Base-by-base conservation (phyloP, 768 basidiomycete species). In the Rhizopogon sp. region DNA sequence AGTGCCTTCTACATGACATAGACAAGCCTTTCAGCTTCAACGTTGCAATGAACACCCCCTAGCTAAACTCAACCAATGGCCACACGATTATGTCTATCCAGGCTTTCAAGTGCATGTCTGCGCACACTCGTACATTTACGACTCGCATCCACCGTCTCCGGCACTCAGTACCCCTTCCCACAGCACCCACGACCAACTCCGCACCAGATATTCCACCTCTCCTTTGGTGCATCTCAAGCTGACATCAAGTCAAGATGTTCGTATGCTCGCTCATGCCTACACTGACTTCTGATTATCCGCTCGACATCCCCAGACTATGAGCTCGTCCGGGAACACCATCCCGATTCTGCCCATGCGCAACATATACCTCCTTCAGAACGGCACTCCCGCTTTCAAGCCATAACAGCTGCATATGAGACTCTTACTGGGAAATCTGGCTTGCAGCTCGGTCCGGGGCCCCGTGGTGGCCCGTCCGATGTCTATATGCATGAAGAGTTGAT, bases 141-240 rank as follows among this genome's bases (percentile, higher is more conserved):
- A 52, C 53, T 22, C 41, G 55, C 59, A 5, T 60, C 57, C 41
- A 58, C 60, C 3, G 57, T 57, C 33, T 62, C 58, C 16, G 52
- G 20, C 39, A 52, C 50, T 5, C 50, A 43, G 1, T 76, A 72
- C 50, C 81, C 83, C 0, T 89, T 80, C 52, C 87, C 87, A 0
- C 62, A 59, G 5, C 68, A 80, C 54, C 57, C 75, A 0, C 74
- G 74, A 46, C 87, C 87, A 10, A 80, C 83, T 1, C 84, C 87
- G 1, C 74, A 85, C 66, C 82, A 90, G 67, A 87, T 90, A 53
- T 90, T 90, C 64, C 87, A 88, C 62, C 76, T 90, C 3, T 70
- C 79, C 2, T 62, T 59, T 1, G 71, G 74, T 20, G 84, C 85
- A 17, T 77, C 82, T 0, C 82, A 82, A 61, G 63, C 70, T 35